Percentiles rank a stretch among this genome's conserved stretches.
Conservation (phyloP, 2,329 filamentous ascomycete genomes). For the Cladophialophora carrionii region DNA sequence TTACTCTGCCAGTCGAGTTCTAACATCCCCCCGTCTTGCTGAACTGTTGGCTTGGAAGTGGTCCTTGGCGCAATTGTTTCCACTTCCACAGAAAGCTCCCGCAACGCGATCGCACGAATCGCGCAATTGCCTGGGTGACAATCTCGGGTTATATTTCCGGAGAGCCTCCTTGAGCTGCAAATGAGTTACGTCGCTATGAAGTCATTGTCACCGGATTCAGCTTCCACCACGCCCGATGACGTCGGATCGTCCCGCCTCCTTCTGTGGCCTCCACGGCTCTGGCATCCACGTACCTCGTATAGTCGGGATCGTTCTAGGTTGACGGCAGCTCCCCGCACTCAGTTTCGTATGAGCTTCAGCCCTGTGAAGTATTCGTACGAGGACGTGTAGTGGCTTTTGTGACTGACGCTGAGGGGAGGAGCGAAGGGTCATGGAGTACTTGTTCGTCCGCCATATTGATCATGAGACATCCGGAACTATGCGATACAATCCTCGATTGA, state of each 20-base stretch:
- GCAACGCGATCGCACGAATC: no score
- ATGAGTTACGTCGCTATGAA: neutral
- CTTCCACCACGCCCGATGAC: neutral
- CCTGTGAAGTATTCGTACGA: neutral
- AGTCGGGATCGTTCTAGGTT: neutral
- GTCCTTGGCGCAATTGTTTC: neutral
- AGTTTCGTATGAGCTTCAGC: neutral
- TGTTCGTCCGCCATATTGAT: neutral
- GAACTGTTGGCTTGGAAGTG: neutral
- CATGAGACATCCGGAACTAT: neutral
- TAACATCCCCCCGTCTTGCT: neutral
- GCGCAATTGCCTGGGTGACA: neutral
- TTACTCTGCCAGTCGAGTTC: neutral
- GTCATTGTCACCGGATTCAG: neutral
- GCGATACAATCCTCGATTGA: neutral
- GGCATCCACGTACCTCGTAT: neutral
- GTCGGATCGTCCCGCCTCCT: neutral
- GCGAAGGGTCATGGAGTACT: neutral
- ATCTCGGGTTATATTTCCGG: neutral
- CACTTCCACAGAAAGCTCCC: neutral
- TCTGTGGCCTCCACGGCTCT: neutral
- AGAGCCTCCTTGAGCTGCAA: neutral
- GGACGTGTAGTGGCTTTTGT: neutral
- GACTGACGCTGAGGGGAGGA: neutral
- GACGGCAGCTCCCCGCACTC: neutral